A percentile compares a stretch with the other conserved stretches of the same genome.
Evolutionary conservation across 2,329 filamentous ascomycete species (phyloP).

Genomic region (Xylariaceae sp.): DNA sequence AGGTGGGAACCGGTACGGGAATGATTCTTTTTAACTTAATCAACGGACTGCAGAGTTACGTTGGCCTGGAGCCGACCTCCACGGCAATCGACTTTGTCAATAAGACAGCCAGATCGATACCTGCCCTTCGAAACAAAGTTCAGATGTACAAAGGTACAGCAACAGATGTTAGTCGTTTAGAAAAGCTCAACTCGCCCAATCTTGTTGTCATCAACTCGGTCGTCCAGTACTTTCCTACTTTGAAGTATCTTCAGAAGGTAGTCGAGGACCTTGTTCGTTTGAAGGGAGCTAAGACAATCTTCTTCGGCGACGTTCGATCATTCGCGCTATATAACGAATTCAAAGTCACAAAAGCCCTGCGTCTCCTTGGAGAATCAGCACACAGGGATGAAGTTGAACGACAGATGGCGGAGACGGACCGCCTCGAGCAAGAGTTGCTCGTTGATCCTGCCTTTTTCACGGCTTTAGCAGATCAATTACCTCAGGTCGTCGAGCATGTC

Average conservation of each 20-base stretch:
- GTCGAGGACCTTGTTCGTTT: conserved; percentile 3
- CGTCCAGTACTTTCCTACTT: conserved; percentile 11
- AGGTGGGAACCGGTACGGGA: conserved; percentile 13
- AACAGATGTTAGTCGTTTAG: neutral
- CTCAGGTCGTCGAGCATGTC: conserved; percentile 12
- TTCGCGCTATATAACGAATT: conserved; percentile 6
- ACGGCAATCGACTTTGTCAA: conserved; percentile 7
- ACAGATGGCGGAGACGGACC: neutral
- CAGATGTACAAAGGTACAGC: conserved; percentile 3
- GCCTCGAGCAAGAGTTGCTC: conserved; percentile 13
- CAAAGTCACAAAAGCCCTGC: conserved; percentile 5
- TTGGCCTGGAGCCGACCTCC: conserved; percentile 6
- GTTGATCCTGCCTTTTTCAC: conserved; percentile 18
- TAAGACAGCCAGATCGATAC: neutral
- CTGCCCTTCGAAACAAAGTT: conserved; percentile 1
- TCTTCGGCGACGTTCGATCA: conserved; percentile 16
- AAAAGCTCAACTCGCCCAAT: conserved; percentile 3
- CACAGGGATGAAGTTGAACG: conserved; percentile 4
- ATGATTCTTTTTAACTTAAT: conserved; percentile 18
- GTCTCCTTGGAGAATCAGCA: neutral
- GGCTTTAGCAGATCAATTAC: neutral
- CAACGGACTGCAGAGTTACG: conserved; percentile 4
- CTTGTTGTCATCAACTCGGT: conserved; percentile 17
- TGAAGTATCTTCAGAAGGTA: conserved; percentile 4
- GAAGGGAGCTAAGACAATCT: neutral